Evolutionary conservation across 768 basidiomycete species (phyloP), one percentile per base, ranked within the genome.

Genomic region (Pleurotus eryngii): DNA sequence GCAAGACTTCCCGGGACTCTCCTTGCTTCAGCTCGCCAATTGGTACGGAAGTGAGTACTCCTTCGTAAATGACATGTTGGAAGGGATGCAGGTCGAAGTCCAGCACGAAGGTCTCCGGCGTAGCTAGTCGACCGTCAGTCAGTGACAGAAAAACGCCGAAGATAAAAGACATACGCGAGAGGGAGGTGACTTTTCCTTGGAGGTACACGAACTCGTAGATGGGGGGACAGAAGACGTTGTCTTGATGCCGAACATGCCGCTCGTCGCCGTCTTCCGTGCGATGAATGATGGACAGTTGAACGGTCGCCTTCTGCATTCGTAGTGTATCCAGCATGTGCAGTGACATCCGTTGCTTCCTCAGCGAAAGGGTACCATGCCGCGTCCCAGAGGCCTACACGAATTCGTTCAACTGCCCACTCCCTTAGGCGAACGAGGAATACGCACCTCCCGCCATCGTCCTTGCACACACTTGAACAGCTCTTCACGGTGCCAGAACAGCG

Each of bases 401-500:
- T 2, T 35, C 11, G 30, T 8, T 35, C 30, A 35, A 35, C 30
- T 35, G 8, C 30, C 8, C 8, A 9, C 9, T 35, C 11, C 30
- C 7, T 11, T 35, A 9, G 8, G 3, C 8, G 9, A 35, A 11
- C 8, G 30, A 35, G 15, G 3, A 22, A n/a, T 30, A 55, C 81
- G 58, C 58, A 93, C 95, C 83, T 98, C 97, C 65, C 81, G 81
- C 97, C 97, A 99, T 15, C 75, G 77, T 8, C 88, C 88, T 11
- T 73, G 75, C 12, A 98, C 68, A 49, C 74, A 71, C 46, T 82
- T 82, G 64, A 98, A 81, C 8, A 99, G 72, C 60, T 88, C 85
- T 69, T 99, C 95, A 37, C 95, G 80, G 68, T 97, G 96, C 97
- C 97, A 99, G 74, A 98, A 99, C 14, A 95, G 68, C 66, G 94